Evolutionary conservation across 306 rosid genomes (phyloP).

Genomic region (Cucurbita ficifolia): DNA sequence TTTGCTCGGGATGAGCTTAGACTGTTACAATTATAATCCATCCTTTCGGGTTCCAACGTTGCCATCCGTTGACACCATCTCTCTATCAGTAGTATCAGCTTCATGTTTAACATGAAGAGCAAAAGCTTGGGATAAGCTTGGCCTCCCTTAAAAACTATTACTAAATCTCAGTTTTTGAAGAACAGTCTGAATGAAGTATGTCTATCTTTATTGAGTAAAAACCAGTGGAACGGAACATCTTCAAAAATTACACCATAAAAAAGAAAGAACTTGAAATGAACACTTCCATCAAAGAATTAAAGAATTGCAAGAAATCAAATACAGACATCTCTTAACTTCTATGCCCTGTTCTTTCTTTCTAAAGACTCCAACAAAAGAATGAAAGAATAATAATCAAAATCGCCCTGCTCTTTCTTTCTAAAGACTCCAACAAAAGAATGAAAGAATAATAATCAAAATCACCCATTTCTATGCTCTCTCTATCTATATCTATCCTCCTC

Average conservation of each 20-base stretch:
- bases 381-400: neutral
- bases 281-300: neutral
- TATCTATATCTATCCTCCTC: neutral
- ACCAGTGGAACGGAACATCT: neutral
- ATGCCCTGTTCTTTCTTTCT: neutral
- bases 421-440: neutral
- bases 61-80: too few species aligned
- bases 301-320: neutral
- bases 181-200: neutral
- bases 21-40: too few species aligned
- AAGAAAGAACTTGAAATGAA: neutral
- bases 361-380: conserved; percentile 1
- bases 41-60: too few species aligned
- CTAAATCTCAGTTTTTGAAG: neutral
- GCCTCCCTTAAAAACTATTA: too few species aligned
- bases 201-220: neutral
- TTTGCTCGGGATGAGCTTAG: too few species aligned
- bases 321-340: neutral
- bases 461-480: neutral
- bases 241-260: neutral
- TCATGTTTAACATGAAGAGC: neutral
- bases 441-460: neutral
- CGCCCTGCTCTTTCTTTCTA: neutral
- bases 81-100: too few species aligned
- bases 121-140: too few species aligned